A percentile compares a stretch with the other conserved stretches of the same genome.
phyloP scores from a whole-genome alignment of 164 flowering plant genomes.

The Vitis vinifera region DNA sequence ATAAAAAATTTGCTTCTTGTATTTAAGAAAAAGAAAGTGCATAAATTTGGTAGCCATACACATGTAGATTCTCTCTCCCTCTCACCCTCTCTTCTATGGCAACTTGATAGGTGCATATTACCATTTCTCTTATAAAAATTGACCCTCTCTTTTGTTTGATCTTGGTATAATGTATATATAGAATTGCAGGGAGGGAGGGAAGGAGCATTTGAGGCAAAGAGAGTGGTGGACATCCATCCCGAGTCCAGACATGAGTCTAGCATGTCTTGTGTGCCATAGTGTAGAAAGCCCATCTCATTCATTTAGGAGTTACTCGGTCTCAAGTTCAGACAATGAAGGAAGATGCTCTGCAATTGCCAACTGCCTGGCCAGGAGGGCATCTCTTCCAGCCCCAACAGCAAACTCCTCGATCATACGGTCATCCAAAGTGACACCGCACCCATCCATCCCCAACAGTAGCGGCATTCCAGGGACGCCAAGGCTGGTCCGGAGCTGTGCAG shows the following conservation, averaged over 20 bases:
- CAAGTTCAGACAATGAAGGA: slow-evolving; percentile 82
- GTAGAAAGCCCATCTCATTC: slow-evolving; percentile 94
- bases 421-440: slow-evolving; percentile 86
- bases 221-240: not conserved
- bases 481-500: slow-evolving; percentile 80
- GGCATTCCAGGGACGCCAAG: slow-evolving; percentile 61
- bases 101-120: too few relatives aligned
- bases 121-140: too few relatives aligned
- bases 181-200: too few relatives aligned
- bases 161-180: too few relatives aligned
- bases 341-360: slow-evolving; percentile 67
- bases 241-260: slow-evolving; percentile 63
- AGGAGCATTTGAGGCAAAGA: too few relatives aligned
- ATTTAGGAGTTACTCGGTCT: slow-evolving; percentile 83
- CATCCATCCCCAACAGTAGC: slow-evolving; percentile 31
- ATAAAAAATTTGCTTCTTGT: too few relatives aligned
- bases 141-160: too few relatives aligned
- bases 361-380: slow-evolving; percentile 49
- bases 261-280: slow-evolving; percentile 80
- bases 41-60: too few relatives aligned
- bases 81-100: too few relatives aligned
- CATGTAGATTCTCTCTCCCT: too few relatives aligned
- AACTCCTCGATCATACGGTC: slow-evolving; percentile 32
- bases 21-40: too few relatives aligned
- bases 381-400: slow-evolving; percentile 35